Evolutionary conservation across 2,329 filamentous ascomycete species (phyloP), one percentile per base, ranked within the genome.

Genomic region (Aspergillus costaricaensis): DNA sequence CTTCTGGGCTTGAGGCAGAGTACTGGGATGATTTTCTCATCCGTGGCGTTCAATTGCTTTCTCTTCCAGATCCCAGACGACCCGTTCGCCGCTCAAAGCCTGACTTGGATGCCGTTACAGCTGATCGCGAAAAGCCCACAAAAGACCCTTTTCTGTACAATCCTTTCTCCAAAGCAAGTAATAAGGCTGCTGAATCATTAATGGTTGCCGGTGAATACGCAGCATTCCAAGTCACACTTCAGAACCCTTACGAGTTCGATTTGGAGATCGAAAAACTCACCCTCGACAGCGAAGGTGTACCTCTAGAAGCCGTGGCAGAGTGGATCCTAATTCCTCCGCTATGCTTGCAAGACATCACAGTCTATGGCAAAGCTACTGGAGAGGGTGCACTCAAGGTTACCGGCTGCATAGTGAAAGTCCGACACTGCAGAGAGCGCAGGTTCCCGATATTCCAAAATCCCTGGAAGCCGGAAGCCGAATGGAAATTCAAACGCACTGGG

Each of bases 11-110:
- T 44, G 83, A 87, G 55, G 92, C 92, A 5, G 90, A 95, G 67
- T 99, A 97, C 72, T 99, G 95, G 95, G 95, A 99, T 74, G 92
- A 96, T 70, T 98, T 98, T 68, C 81, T 99, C 8, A 84, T 99
- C 50, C 88, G 95, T 53, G 87, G 87, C 64, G 81, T 96, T 67
- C 85, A 88, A 57, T 80, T 96, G 47, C 86, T 92, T 54, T 81
- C 89, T 23, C 75, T 86, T 39, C 80, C 87, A 9, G 77, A 81
- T 44, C 82, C 83, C 10, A 83, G 85, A 65, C 83, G 84, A 15
- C 88, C 91, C 0, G 84, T 91, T 55, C 83, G 88, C 5, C 90
- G 92, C 69, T 80, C 77, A 17, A 81, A 77, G 59, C 78, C 76
- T 39, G 83, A 86, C 61, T 71, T 86, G 41, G 78, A 81, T 49